Evolutionary conservation across 2,329 filamentous ascomycete genomes (phyloP), one percentile per base, ranked within the genome.

Genomic region (Byssothecium circinans): DNA sequence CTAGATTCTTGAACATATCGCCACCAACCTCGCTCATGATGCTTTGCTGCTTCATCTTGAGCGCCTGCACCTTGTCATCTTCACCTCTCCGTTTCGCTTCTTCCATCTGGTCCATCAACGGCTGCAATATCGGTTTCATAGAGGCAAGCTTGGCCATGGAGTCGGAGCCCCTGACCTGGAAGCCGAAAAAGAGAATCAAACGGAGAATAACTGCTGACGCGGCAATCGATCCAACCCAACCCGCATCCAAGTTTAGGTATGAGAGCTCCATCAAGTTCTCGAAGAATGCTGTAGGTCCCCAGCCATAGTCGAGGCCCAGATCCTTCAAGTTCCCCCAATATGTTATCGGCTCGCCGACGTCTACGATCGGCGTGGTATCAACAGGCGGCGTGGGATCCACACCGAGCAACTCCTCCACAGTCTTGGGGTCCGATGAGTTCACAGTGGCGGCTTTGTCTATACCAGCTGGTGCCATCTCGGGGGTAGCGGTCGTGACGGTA

Each of bases 281-380:
- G 70, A 94, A 84, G 14, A 83, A 57, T 3, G 85, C 75, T 0
- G 91, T 89, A 4, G 88, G 83, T 14, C 92, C 92, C 76, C 78
- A 91, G 65, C 92, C 91, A 63, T 87, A 97, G 61, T 97, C 89
- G 18, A 99, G 76, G 3, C 94, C 94, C 10, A 97, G 77, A 6
- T 83, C 80, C 58, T 88, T 83, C 49, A 99, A 77, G 64, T 91
- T 96, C 53, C 94, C 94, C 49, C 95, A 82, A 41, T 83, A 78
- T 63, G 92, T 87, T 29, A 87, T 83, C 53, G 90, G 81, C 52
- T 80, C 74, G 50, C 84, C 77, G 35, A 78, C 58, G 33, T 70
- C 65, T 8, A 62, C 46, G 12, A 63, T 48, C 4, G 50, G 43
- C 19, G 45, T 47, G 32, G 56, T 45, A n/a, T 58, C 41, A 3